These are phyloP conservation scores for Staphylotrichum longicolle DNA, from an alignment of 495 filamentous ascomycete genomes.

Conservation along the genomic window DNA sequence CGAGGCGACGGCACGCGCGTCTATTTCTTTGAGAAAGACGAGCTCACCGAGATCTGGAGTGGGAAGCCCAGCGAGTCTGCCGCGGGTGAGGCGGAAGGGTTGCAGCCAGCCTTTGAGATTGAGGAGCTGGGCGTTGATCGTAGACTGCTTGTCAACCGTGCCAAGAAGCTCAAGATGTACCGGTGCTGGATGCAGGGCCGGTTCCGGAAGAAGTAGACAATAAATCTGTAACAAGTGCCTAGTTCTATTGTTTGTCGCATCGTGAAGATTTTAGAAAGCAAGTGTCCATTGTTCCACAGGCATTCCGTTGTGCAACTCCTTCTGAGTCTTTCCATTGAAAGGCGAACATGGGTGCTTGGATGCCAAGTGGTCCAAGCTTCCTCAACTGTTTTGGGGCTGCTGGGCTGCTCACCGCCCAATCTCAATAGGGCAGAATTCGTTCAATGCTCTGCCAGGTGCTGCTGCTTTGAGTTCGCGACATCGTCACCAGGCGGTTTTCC, in stretches of 20 bases:
- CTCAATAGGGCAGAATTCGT: conserved; percentile 16
- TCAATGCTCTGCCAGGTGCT: conserved; percentile 9
- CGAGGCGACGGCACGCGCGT: conserved; percentile 93
- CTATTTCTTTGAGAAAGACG: conserved; percentile 90
- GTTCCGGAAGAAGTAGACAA: conserved; percentile 67
- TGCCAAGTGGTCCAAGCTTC: not conserved
- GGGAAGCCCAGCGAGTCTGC: conserved; percentile 31
- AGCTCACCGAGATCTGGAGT: conserved; percentile 79
- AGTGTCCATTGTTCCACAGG: no score
- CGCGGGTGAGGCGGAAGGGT: conserved; percentile 15
- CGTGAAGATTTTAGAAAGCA: not conserved
- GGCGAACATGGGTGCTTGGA: no score
- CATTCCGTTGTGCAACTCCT: no score
- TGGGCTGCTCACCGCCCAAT: conserved; percentile 17
- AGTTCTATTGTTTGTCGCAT: not conserved
- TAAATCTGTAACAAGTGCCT: not conserved
- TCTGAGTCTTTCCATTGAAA: no score
- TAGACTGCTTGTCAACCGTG: conserved; percentile 87
- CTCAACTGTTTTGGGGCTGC: not conserved
- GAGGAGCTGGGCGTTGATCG: conserved; percentile 76
- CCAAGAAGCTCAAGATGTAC: conserved; percentile 93
- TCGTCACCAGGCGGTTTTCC: not conserved
- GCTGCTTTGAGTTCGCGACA: not conserved
- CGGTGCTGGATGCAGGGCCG: conserved; percentile 94
- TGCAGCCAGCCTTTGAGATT: conserved; percentile 58